Percentiles rank a stretch among this genome's conserved stretches.
phyloP scores from a whole-genome alignment of 352 stramenopile genomes.

The Phytophthora europaea region DNA sequence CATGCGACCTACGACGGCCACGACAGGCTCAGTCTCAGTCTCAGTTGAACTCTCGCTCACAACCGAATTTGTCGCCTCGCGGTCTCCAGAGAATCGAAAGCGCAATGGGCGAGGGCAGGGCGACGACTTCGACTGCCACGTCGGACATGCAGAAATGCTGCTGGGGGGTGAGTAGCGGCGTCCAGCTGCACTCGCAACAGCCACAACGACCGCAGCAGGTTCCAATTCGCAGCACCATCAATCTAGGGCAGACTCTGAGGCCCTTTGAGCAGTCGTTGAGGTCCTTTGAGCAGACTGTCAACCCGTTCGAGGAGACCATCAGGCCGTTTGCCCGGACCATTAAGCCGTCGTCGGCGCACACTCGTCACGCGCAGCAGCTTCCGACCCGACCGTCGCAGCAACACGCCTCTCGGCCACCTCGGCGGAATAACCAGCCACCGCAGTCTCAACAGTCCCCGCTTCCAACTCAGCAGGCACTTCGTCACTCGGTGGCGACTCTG shows the following conservation, averaged over 20 bases:
- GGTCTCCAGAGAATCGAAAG: conserved; percentile 8
- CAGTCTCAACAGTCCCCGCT: background rate
- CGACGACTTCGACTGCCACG: background rate
- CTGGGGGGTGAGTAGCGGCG: conserved; percentile 25
- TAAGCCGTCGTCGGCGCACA: conserved; percentile 3
- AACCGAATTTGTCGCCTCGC: conserved; percentile 13
- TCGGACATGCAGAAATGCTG: background rate
- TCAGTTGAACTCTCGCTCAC: conserved; percentile 13
- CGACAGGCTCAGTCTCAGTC: background rate
- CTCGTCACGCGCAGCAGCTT: background rate
- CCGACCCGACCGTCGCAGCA: conserved; percentile 7
- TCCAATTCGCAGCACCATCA: conserved; percentile 2
- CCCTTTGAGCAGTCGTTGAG: conserved; percentile 27
- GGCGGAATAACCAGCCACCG: conserved; percentile 6
- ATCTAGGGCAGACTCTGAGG: conserved; percentile 20
- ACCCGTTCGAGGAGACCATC: conserved; percentile 15
- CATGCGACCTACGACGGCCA: conserved; percentile 17
- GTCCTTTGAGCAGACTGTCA: conserved; percentile 30
- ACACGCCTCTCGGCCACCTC: background rate
- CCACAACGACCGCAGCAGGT: background rate
- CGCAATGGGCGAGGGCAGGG: conserved; percentile 20
- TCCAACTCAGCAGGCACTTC: background rate
- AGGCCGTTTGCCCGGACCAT: conserved; percentile 7
- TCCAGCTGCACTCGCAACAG: conserved; percentile 18
- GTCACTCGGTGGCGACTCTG: conserved; percentile 5